Evolutionary conservation across 495 filamentous ascomycete species (phyloP), one percentile per base, ranked within the genome.

Genomic region (Sporormia fimetaria): DNA sequence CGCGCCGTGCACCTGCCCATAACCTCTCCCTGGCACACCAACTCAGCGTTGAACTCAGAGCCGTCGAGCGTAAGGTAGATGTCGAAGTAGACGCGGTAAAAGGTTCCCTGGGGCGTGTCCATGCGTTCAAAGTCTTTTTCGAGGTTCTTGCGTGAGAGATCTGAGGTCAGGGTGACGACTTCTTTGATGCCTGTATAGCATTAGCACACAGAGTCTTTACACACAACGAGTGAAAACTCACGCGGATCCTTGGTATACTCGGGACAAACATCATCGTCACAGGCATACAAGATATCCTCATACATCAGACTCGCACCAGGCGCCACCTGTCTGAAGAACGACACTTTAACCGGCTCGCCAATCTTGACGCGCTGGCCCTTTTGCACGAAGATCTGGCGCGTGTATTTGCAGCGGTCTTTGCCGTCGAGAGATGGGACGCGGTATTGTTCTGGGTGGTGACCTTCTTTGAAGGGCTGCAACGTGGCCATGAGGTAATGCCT

Each of bases 401-500:
- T 98, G 58, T 95, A 98, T 68, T 98, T 98, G 78, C 90, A 98
- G 35, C 90, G 75, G 60, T 98, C 90, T 56, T 94, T 94, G 42
- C 90, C 90, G 52, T 98, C 90, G 40, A 96, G 73, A 49, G 82
- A 90, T 15, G 90, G 92, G 10, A 98, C 92, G 48, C 90, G 86
- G 64, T 96, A 96, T 43, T 90, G 85, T 59, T 98, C 90, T 2
- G 88, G 90, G 57, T 98, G 90, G 60, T 96, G 93, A 12, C 90
- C 90, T 59, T 96, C 87, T 62, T 96, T 95, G 72, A 98, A 98
- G 6, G 92, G 92, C 58, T 96, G 88, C 12, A 98, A 74, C 0
- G 90, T 98, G 28, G 90, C 92, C 90, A 98, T 96, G 42, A 98
- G 84, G 59, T 98, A 98, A 63, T 98, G 90, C 25, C 90, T 78